Conservation (phyloP, 352 stramenopile species). For the Pythium myriotylum region DNA sequence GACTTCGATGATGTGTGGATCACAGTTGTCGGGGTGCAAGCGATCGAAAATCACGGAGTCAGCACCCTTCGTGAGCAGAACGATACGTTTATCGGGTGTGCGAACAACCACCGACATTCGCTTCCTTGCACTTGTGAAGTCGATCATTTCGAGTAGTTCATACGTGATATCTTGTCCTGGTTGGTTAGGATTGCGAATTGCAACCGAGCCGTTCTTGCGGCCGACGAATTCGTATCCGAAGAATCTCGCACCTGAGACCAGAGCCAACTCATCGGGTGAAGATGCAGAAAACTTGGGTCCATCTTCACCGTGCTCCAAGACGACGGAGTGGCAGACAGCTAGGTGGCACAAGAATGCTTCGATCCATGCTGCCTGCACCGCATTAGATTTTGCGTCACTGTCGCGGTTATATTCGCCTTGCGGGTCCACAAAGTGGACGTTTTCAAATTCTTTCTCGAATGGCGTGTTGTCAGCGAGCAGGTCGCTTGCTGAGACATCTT, state of each 20-base stretch:
- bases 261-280: constrained; percentile 79
- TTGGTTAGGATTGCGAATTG: constrained; percentile 43
- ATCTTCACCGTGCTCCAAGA: constrained; percentile 65
- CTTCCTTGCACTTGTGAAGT: constrained; percentile 98
- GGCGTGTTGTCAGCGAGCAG: constrained; percentile 68
- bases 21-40: constrained; percentile 40
- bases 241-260: constrained; percentile 79
- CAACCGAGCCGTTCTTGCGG: constrained; percentile 63
- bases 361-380: constrained; percentile 70
- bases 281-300: constrained; percentile 73
- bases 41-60: constrained; percentile 84
- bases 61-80: constrained; percentile 84
- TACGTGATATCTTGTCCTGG: constrained; percentile 53
- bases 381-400: constrained; percentile 41
- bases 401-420: constrained; percentile 64
- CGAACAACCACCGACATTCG: constrained; percentile 98
- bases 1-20: constrained; percentile 52
- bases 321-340: constrained; percentile 85
- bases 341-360: constrained; percentile 82
- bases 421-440: constrained; percentile 84
- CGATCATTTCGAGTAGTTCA: constrained; percentile 94
- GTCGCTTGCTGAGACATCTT: constrained; percentile 77
- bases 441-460: constrained; percentile 56
- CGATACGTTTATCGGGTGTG: constrained; percentile 58
- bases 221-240: constrained; percentile 81